Evolutionary conservation across 768 basidiomycete species (phyloP), one percentile per base, ranked within the genome.

Genomic region (Floccularia luteovirens): DNA sequence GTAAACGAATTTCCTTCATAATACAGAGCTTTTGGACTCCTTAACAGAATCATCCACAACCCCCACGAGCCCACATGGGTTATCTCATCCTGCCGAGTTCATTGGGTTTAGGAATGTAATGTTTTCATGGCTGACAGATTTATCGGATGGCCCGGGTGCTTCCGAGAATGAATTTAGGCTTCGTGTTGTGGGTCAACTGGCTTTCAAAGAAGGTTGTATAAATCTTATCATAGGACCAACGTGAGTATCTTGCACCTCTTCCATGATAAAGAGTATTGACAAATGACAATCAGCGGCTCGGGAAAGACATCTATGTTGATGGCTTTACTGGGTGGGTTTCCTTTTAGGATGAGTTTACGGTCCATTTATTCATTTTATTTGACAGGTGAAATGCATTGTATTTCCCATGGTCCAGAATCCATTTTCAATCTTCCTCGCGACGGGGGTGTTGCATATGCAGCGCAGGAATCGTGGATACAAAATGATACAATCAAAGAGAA

Each of bases 401-500:
- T 70, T 7, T 72, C 69, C 1, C 60, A 62, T 6, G 54, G 60
- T 7, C 63, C 72, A 1, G 69, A 73, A 31, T 76, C 82, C 0
- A 82, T 75, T 70, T 83, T 71, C 57, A 76, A 74, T 46, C 70
- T 90, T 5, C 88, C 88, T 17, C 64, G 85, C 2, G 62, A 60
- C 2, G 69, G 69, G 1, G 86, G 88, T 5, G 70, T 92, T 28
- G 78, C 86, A 2, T 90, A 86, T 53, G 83, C 83, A 5, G 81
- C 82, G 2, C 89, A 93, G 55, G 86, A 89, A 53, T 78, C 82
- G 3, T 93, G 87, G 87, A 79, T 90, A 2, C 74, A 80, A 55
- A 89, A 87, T 46, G 82, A 82, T 43, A 87, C 83, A 0, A 84
- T 88, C 38, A 47, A 75, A 58, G 82, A 90, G 31, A 94, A 93